A percentile compares a stretch with the other conserved stretches of the same genome.
Conservation (phyloP, 371 early-diverging fungal genomes). For the Saksenaea vasiformis region DNA sequence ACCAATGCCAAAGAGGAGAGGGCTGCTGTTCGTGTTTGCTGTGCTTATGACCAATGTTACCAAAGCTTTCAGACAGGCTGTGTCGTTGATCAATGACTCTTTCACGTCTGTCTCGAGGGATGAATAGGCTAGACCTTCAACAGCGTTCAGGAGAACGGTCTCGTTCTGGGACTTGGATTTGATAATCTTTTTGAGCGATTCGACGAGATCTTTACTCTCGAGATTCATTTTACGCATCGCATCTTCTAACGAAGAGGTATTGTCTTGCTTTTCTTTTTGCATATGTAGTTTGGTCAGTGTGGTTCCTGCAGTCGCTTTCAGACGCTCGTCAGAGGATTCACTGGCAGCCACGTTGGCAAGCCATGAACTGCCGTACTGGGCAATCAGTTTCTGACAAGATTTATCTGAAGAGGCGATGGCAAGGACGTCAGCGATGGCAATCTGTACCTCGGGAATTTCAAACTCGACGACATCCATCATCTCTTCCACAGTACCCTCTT, state of each 20-base stretch:
- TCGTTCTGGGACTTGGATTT: constrained; percentile 37
- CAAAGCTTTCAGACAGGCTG: constrained; percentile 56
- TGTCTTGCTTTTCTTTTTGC: constrained; percentile 29
- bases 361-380: constrained; percentile 55
- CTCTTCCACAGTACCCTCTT: constrained; percentile 65
- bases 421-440: constrained; percentile 62
- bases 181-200: constrained; percentile 36
- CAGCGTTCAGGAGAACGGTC: constrained; percentile 33
- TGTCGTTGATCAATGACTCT: constrained; percentile 59
- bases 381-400: constrained; percentile 60
- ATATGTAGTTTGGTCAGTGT: constrained; percentile 66
- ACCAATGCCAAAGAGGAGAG: constrained; percentile 69
- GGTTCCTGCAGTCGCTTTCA: constrained; percentile 64
- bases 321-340: constrained; percentile 42
- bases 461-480: constrained; percentile 74
- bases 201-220: constrained; percentile 30
- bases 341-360: constrained; percentile 53
- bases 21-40: constrained; percentile 34
- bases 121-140: constrained; percentile 81
- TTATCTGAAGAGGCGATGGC: constrained; percentile 69
- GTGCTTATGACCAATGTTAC: constrained; percentile 52
- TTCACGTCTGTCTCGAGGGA: constrained; percentile 64
- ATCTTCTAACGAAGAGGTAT: constrained; percentile 15
- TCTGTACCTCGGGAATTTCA: constrained; percentile 63
- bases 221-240: constrained; percentile 39